Percentiles rank a stretch among this genome's conserved stretches.
These are phyloP conservation scores for Candida qinlingensis DNA, from an alignment of 805 yeast species.

Conservation along the genomic window DNA sequence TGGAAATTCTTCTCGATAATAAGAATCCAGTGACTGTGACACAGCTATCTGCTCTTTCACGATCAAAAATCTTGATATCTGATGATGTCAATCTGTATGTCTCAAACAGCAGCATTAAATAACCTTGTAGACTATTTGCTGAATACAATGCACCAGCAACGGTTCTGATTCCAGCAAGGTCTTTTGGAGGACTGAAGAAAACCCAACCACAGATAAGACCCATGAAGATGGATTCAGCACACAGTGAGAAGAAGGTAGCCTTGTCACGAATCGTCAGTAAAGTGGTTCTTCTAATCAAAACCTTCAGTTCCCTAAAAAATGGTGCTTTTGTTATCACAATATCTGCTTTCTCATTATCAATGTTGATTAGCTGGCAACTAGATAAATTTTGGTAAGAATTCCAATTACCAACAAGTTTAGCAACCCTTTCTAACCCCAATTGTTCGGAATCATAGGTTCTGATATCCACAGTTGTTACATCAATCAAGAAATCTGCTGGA, in stretches of 20 bases:
- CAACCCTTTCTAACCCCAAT: slow-evolving; percentile 28
- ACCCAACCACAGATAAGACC: slow-evolving; percentile 62
- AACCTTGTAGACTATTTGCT: slow-evolving; percentile 49
- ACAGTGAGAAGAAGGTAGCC: slow-evolving; percentile 29
- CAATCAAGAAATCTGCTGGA: slow-evolving; percentile 50
- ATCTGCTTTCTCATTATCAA: background rate
- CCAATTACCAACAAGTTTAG: slow-evolving; percentile 32
- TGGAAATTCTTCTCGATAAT: slow-evolving; percentile 61
- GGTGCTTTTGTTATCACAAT: slow-evolving; percentile 31
- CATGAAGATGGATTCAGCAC: slow-evolving; percentile 19
- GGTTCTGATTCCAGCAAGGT: slow-evolving; percentile 61
- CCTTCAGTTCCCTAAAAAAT: slow-evolving; percentile 36
- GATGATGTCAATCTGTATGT: slow-evolving; percentile 49
- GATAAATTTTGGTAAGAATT: slow-evolving; percentile 7
- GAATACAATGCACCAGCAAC: slow-evolving; percentile 46
- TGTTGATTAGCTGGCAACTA: too few species aligned
- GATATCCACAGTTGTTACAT: slow-evolving; percentile 43
- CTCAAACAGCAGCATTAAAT: slow-evolving; percentile 52
- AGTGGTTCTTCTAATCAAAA: slow-evolving; percentile 35
- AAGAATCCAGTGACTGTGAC: slow-evolving; percentile 65
- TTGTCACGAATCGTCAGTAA: slow-evolving; percentile 42
- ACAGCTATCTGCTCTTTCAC: slow-evolving; percentile 69
- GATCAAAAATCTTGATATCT: slow-evolving; percentile 55
- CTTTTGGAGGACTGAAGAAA: slow-evolving; percentile 56
- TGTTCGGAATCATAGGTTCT: slow-evolving; percentile 32